Base-by-base conservation (phyloP, 2,329 filamentous ascomycete species). In the Coniochaeta ligniaria region DNA sequence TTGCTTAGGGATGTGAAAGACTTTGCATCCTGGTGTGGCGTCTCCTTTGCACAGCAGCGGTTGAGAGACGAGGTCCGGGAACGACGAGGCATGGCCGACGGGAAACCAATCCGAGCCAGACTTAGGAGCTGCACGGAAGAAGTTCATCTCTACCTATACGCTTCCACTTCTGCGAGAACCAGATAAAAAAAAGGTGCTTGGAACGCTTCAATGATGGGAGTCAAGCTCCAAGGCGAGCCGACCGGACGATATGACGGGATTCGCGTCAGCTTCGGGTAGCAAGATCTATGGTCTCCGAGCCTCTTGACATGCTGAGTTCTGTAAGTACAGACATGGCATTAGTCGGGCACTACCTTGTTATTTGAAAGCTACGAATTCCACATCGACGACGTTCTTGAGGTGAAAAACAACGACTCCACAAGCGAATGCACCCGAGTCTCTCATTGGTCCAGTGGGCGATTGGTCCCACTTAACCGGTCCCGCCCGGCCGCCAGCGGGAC, bases 11-110 rank as follows among this genome's bases (percentile, higher is more conserved):
- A 83, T 76, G 31, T 74, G 73, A 63, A 87, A 85, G 20, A 85
- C 80, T 65, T 83, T 87, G 75, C 85, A 88, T n/a, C 80, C 79
- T 0, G 80, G 78, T 28, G 72, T 74, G n/a, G 74, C 67, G n/a
- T 73, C 69, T 2, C 69, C 62, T 22, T 68, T 63, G 64, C 78
- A 83, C n/a, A 67, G 54, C 1, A 74, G 71, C 33, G 71, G 65
- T 56, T 75, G 69, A 24, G 72, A 66, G n/a, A 81, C 74, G 45
- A 85, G 74, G 60, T 87, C 78, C 0, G 83, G 82, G 57, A 85
- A 84, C 0, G 80, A 76, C 0, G 84, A 85, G 2, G 74, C 70
- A 6, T 75, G 74, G n/a, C 84, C 84, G 45, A 79, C 80, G n/a
- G 68, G 76, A 36, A 82, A 78, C 85, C 85, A 87, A 57, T 72